These are phyloP conservation scores for Cryptococcus sp. DNA, from an alignment of 1,284 basidiomycete genomes.

Conservation along the genomic window DNA sequence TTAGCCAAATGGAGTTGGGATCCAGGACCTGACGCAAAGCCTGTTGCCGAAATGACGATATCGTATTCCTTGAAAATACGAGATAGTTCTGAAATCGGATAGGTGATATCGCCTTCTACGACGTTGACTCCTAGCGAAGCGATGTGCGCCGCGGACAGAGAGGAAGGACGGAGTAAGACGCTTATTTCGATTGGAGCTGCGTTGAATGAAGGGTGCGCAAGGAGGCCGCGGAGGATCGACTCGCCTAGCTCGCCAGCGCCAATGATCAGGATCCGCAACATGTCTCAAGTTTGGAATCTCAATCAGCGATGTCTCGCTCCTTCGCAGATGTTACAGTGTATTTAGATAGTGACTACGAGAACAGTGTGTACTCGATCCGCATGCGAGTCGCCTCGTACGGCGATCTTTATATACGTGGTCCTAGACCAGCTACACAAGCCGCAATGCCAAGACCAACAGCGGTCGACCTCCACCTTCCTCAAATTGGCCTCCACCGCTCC, in stretches of 20 bases:
- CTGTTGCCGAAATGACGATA: constrained; percentile 32
- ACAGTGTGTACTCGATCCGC: no score
- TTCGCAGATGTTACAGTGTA: no score
- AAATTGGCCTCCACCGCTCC: no score
- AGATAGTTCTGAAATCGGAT: constrained; percentile 7
- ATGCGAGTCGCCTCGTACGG: no score
- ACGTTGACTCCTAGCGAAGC: constrained; percentile 1
- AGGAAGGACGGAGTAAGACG: constrained; percentile 20
- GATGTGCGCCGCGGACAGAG: constrained; percentile 3
- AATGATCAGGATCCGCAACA: constrained; percentile 32
- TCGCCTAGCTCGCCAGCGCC: constrained; percentile 49
- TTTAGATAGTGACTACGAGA: no score
- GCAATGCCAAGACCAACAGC: no score
- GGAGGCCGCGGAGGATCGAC: constrained; percentile 20
- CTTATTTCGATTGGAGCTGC: constrained; percentile 4
- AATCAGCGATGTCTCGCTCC: no score
- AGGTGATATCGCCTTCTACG: constrained; percentile 13
- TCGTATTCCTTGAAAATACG: constrained; percentile 28
- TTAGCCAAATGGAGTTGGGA: constrained; percentile 39
- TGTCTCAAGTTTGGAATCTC: no score
- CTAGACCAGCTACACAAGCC: no score
- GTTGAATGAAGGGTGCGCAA: constrained; percentile 1
- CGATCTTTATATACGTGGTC: no score
- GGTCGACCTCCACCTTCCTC: no score
- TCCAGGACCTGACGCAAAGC: constrained; percentile 40